These are phyloP conservation scores for Sclerotinia nivalis DNA, from an alignment of 2,329 filamentous ascomycete species.

Conservation along the genomic window DNA sequence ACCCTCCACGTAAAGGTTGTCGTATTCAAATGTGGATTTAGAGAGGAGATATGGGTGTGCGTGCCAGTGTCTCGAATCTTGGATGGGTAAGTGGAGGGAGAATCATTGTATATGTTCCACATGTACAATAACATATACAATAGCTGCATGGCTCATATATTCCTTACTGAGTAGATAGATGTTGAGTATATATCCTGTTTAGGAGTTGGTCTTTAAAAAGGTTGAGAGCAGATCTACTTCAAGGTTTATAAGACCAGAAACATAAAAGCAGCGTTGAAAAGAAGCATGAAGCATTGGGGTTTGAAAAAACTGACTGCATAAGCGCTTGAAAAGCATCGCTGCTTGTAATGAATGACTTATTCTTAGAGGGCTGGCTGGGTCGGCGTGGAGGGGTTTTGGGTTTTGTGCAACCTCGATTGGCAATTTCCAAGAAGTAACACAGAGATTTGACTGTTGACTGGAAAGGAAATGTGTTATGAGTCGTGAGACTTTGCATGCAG, in stretches of 20 bases:
- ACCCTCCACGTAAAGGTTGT: not conserved
- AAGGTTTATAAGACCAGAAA: not conserved
- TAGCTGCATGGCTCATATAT: not conserved
- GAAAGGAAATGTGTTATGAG: not conserved
- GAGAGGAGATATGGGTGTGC: not conserved
- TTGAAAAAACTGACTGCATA: not conserved
- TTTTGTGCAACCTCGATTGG: not conserved
- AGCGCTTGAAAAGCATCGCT: not conserved
- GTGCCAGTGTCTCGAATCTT: not conserved
- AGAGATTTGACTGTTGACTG: not conserved
- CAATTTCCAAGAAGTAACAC: not conserved
- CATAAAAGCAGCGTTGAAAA: constrained; percentile 4
- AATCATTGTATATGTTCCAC: not conserved
- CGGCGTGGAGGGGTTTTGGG: constrained; percentile 6
- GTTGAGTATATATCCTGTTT: not conserved
- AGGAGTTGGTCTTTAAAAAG: not conserved
- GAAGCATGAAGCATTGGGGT: not conserved
- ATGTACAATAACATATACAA: not conserved
- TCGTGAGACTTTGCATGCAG: not conserved
- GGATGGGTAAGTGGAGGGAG: not conserved
- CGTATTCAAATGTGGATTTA: constrained; percentile 12
- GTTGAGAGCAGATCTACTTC: constrained; percentile 7
- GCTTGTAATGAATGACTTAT: not conserved
- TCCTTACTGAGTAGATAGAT: not conserved
- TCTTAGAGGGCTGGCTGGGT: not conserved